phyloP scores from a whole-genome alignment of 2,329 filamentous ascomycete genomes.

The Cladosporium sp. region DNA sequence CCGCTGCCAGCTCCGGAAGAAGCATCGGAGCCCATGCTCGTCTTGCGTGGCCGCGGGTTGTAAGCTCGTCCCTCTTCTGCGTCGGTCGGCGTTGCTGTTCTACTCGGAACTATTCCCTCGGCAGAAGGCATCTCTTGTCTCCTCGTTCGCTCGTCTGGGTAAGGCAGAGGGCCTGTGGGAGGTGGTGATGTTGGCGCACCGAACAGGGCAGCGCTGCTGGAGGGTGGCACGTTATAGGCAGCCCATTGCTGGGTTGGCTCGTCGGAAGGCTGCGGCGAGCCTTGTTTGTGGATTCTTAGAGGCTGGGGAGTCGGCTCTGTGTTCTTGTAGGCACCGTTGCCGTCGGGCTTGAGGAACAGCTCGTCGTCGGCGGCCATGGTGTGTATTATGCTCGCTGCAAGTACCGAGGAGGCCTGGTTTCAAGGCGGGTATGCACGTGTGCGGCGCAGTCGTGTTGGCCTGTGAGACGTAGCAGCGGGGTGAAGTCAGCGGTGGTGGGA shows the following conservation, averaged over 20 bases:
- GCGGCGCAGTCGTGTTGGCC: conserved; percentile 12
- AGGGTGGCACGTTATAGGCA: conserved; percentile 36
- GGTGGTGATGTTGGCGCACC: conserved; percentile 38
- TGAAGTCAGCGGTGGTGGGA: conserved; percentile 2
- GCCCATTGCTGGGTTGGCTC: conserved; percentile 39
- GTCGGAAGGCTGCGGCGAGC: conserved; percentile 24
- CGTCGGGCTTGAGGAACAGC: conserved; percentile 26
- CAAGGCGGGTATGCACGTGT: conserved; percentile 8
- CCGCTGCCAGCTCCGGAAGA: conserved; percentile 31
- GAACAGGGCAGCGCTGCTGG: conserved; percentile 31
- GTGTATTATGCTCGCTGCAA: background rate
- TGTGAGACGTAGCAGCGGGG: conserved; percentile 6
- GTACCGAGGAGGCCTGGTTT: background rate
- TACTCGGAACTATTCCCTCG: conserved; percentile 26
- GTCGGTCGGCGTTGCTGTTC: conserved; percentile 33
- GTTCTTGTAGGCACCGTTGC: conserved; percentile 18
- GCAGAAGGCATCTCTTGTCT: conserved; percentile 24
- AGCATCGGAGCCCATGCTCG: conserved; percentile 36
- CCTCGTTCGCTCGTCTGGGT: conserved; percentile 34
- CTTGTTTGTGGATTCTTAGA: conserved; percentile 36
- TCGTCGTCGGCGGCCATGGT: conserved; percentile 25
- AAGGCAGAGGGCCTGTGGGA: conserved; percentile 35
- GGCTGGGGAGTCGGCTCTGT: conserved; percentile 31
- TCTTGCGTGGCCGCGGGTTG: conserved; percentile 26
- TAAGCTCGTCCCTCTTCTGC: conserved; percentile 32